These are phyloP conservation scores for Salvia miltiorrhiza DNA, from an alignment of 257 asterid genomes.

Conservation along the genomic window DNA sequence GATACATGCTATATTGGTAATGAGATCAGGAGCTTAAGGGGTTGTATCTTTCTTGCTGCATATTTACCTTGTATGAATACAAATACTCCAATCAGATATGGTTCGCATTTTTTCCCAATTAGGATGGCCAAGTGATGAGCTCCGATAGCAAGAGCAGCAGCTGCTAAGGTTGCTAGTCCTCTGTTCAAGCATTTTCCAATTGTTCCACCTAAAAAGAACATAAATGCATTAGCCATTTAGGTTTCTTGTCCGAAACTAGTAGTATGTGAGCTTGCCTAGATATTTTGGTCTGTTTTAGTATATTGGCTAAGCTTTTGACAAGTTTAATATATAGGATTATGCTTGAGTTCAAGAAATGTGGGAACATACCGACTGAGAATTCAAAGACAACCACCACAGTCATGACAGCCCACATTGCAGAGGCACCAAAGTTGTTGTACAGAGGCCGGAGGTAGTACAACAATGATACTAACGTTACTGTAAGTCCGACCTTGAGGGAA, in stretches of 20 bases:
- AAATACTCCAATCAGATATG: slow-evolving; percentile 48
- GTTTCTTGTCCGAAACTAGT: background rate
- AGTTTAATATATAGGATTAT: background rate
- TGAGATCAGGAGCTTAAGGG: background rate
- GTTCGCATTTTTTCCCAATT: slow-evolving; percentile 49
- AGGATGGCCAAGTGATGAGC: slow-evolving; percentile 53
- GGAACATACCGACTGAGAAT: slow-evolving; percentile 61
- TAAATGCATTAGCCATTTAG: background rate
- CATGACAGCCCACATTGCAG: slow-evolving; percentile 78
- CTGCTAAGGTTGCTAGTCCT: slow-evolving; percentile 68
- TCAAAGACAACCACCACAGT: slow-evolving; percentile 83
- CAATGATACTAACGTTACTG: slow-evolving; percentile 57
- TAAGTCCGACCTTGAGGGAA: slow-evolving; percentile 65
- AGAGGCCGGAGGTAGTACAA: slow-evolving; percentile 61
- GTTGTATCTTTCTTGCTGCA: background rate
- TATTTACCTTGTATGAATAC: slow-evolving; percentile 66
- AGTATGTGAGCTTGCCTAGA: background rate
- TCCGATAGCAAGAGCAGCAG: slow-evolving; percentile 68
- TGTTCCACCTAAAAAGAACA: slow-evolving; percentile 49
- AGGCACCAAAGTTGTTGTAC: slow-evolving; percentile 51
- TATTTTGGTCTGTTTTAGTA: background rate
- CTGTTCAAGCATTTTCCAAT: slow-evolving; percentile 74
- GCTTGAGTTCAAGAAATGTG: background rate
- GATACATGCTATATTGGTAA: background rate
- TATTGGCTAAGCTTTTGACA: too few species aligned